phyloP scores from a whole-genome alignment of 805 yeast species.

The Starmera quercuum region DNA sequence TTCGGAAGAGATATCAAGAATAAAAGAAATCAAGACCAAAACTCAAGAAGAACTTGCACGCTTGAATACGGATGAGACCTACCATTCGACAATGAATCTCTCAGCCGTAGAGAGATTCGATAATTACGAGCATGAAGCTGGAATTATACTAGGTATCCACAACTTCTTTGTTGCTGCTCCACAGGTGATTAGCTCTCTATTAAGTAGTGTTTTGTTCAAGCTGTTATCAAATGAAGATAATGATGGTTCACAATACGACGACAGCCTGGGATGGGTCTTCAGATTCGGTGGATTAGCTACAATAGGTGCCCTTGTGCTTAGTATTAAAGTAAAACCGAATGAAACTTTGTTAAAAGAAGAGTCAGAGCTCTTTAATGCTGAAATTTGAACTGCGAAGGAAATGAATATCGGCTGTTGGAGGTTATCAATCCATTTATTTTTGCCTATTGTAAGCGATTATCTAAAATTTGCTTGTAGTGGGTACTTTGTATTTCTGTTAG shows the following conservation, averaged over 20 bases:
- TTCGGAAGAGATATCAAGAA: conserved; percentile 47
- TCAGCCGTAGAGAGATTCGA: conserved; percentile 24
- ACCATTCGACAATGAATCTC: conserved; percentile 4
- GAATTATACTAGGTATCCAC: conserved; percentile 48
- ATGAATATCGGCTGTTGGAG: no score
- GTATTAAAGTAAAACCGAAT: conserved; percentile 34
- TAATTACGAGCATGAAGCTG: conserved; percentile 45
- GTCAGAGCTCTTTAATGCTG: conserved; percentile 6
- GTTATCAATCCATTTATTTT: no score
- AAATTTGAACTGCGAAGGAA: no score
- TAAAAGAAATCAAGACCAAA: conserved; percentile 36
- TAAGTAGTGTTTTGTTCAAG: conserved; percentile 38
- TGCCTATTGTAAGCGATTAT: neutral
- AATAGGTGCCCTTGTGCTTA: conserved; percentile 35
- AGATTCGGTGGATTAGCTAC: conserved; percentile 47
- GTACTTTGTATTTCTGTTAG: neutral
- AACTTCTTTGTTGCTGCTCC: conserved; percentile 53
- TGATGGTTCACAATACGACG: conserved; percentile 25
- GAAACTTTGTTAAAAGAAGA: conserved; percentile 28
- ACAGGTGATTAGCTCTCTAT: conserved; percentile 43
- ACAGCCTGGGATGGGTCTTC: conserved; percentile 49
- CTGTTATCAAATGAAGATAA: conserved; percentile 20
- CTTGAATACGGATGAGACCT: neutral
- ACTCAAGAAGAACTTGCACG: conserved; percentile 6
- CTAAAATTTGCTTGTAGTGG: neutral